phyloP scores from a whole-genome alignment of 805 yeast species.

The Starmerella floricola region DNA sequence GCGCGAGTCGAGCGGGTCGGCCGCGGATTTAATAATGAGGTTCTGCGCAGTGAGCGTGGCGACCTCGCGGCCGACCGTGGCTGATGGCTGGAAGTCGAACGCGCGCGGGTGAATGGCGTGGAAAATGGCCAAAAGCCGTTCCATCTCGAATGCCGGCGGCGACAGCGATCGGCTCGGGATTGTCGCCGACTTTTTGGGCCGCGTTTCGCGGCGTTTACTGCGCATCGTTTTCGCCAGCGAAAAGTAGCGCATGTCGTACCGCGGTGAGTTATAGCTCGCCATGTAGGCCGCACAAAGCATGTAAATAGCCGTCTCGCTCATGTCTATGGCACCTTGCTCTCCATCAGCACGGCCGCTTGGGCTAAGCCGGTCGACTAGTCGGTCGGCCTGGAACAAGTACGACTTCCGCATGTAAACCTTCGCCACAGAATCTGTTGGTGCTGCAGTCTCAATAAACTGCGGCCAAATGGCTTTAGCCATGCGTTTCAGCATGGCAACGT shows the following conservation, averaged over 20 bases:
- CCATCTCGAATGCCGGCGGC: constrained; percentile 66
- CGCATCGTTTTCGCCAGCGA: constrained; percentile 47
- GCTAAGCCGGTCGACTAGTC: constrained; percentile 10
- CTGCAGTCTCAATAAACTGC: constrained; percentile 23
- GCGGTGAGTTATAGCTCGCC: constrained; percentile 65
- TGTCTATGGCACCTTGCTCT: neutral
- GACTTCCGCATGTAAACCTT: constrained; percentile 21
- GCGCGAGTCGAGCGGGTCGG: constrained; percentile 51
- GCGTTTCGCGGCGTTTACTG: constrained; percentile 31
- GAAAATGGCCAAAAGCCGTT: constrained; percentile 66
- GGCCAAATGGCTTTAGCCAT: constrained; percentile 27
- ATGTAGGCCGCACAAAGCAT: constrained; percentile 70
- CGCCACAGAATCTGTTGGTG: constrained; percentile 14
- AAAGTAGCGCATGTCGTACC: constrained; percentile 56
- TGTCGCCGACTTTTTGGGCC: constrained; percentile 35
- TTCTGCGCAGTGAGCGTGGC: constrained; percentile 50
- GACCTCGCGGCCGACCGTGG: constrained; percentile 37
- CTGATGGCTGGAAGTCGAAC: constrained; percentile 29
- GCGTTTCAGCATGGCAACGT: constrained; percentile 26
- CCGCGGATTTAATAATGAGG: constrained; percentile 33
- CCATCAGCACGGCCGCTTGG: neutral
- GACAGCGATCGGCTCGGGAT: constrained; percentile 51
- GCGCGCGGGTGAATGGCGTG: constrained; percentile 50
- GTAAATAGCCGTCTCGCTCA: constrained; percentile 34
- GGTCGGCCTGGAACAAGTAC: constrained; percentile 22